Evolutionary conservation across 257 asterid genomes (phyloP).

Genomic region (Gardenia jasminoides): DNA sequence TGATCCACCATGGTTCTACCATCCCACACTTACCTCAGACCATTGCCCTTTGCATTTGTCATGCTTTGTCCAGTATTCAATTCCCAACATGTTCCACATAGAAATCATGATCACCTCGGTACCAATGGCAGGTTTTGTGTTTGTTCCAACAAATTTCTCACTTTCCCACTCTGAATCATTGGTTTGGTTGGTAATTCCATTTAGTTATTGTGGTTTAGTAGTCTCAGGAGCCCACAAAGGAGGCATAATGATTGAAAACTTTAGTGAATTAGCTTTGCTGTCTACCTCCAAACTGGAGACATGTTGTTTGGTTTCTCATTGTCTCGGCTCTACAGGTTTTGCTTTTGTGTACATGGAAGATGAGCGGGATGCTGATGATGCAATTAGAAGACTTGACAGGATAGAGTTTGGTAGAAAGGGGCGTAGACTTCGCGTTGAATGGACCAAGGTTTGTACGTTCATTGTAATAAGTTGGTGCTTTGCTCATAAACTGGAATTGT

Average conservation of each 20-base stretch:
- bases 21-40: conserved; percentile 77
- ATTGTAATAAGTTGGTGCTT: background rate
- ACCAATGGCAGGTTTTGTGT: conserved; percentile 95
- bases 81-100: conserved; percentile 86
- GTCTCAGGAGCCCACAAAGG: conserved; percentile 34
- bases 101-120: conserved; percentile 82
- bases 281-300: conserved; percentile 10
- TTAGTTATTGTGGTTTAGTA: conserved; percentile 38
- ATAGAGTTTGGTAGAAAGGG: conserved; percentile 85
- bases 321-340: conserved; percentile 54
- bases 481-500: background rate
- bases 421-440: conserved; percentile 81
- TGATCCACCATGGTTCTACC: conserved; percentile 88
- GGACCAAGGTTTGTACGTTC: conserved; percentile 69
- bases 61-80: conserved; percentile 87
- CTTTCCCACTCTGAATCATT: conserved; percentile 42
- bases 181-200: conserved; percentile 49
- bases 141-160: conserved; percentile 46
- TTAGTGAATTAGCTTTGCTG: conserved; percentile 13
- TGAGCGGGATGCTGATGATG: conserved; percentile 93
- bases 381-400: conserved; percentile 83
- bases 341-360: conserved; percentile 96
- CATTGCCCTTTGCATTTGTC: conserved; percentile 95
- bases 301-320: conserved; percentile 30
- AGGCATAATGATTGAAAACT: conserved; percentile 30